Percentiles rank a stretch among this genome's conserved stretches.
Evolutionary conservation across 1,139 yeast species (phyloP).

Genomic region (Kodamaea ohmeri): DNA sequence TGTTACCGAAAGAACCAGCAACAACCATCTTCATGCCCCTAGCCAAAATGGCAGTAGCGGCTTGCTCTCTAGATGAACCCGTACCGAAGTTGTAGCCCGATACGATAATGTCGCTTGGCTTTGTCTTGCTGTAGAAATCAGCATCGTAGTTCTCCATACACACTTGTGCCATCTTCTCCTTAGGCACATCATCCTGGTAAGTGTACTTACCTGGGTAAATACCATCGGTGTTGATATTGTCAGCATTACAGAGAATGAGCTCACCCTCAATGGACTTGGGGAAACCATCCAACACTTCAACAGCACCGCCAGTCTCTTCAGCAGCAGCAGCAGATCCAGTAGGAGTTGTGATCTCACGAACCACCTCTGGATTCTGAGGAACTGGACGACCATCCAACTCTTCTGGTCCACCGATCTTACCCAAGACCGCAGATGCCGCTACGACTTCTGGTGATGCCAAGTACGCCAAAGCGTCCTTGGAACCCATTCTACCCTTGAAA

Average conservation of each 20-base stretch:
- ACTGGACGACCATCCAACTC: conserved; percentile 65
- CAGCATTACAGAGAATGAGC: conserved; percentile 92
- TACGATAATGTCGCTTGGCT: conserved; percentile 83
- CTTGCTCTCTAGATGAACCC: conserved; percentile 99
- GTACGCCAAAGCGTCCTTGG: conserved; percentile 92
- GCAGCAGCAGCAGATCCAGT: conserved; percentile 28
- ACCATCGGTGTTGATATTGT: conserved; percentile 96
- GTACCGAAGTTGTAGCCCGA: conserved; percentile 97
- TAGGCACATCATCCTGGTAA: conserved; percentile 92
- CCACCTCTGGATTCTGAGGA: conserved; percentile 45
- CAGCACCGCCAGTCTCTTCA: conserved; percentile 40
- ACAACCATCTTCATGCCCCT: conserved; percentile 90
- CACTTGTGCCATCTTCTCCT: conserved; percentile 95
- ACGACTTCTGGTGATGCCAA: conserved; percentile 97
- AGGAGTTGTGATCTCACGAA: conserved; percentile 37
- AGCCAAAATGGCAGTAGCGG: conserved; percentile 94
- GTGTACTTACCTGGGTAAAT: conserved; percentile 98
- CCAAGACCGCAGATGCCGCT: conserved; percentile 94
- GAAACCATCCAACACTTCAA: conserved; percentile 82
- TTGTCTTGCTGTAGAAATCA: conserved; percentile 76
- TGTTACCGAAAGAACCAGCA: conserved; percentile 97
- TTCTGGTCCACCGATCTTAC: conserved; percentile 90
- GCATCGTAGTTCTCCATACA: conserved; percentile 98
- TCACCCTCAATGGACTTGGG: conserved; percentile 89
- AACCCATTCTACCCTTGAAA: conserved; percentile 99